A percentile compares a stretch with the other conserved stretches of the same genome.
phyloP scores from a whole-genome alignment of 768 basidiomycete genomes.

The Xerocomellus amylosporus region DNA sequence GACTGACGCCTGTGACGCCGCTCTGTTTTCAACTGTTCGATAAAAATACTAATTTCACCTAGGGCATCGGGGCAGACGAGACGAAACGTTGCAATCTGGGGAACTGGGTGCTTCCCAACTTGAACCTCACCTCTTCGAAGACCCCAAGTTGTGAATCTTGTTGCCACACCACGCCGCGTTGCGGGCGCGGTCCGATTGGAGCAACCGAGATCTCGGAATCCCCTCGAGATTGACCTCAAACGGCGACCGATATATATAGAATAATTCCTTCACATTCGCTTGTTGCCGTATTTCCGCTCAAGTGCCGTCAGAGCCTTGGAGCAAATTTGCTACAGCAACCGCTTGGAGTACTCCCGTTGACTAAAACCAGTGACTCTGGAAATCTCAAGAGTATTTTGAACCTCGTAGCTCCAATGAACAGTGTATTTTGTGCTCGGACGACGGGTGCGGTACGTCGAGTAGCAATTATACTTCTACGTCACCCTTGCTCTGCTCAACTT shows the following conservation, averaged over 20 bases:
- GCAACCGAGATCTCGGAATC: not conserved
- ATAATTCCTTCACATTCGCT: slow-evolving; percentile 7
- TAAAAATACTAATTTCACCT: not conserved
- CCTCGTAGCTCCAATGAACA: not conserved
- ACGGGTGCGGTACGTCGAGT: not conserved
- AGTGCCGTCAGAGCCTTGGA: slow-evolving; percentile 12
- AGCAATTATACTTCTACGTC: not conserved
- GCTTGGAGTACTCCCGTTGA: not conserved
- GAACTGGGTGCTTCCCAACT: not conserved
- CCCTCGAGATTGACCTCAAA: slow-evolving; percentile 4
- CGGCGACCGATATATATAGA: slow-evolving; percentile 2
- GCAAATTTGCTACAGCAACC: not conserved
- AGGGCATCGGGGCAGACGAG: not conserved
- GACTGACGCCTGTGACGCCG: not conserved
- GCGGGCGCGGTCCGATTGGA: not conserved
- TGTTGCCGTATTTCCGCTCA: slow-evolving; percentile 25
- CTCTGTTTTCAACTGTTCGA: not conserved
- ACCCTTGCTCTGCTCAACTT: not conserved
- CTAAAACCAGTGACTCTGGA: not conserved
- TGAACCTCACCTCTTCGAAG: not conserved
- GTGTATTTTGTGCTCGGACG: not conserved
- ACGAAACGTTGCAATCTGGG: not conserved
- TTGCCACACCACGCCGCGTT: slow-evolving; percentile 2
- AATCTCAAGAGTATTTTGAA: not conserved
- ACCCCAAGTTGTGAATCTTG: not conserved